Evolutionary conservation across 257 asterid species (phyloP).

Genomic region (Gentiana dahurica): DNA sequence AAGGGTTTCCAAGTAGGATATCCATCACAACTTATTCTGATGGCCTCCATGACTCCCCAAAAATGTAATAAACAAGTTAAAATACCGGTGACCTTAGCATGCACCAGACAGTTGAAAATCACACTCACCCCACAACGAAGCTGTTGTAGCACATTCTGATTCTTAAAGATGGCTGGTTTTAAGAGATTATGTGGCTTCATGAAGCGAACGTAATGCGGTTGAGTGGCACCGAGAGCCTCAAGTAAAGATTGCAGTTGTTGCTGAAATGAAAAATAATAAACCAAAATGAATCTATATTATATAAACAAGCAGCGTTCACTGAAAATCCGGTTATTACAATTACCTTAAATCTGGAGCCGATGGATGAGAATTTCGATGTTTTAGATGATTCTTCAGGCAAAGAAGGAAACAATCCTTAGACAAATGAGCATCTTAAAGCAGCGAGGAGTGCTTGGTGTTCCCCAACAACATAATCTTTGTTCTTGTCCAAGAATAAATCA

Average conservation of each 20-base stretch:
- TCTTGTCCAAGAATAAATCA: conserved; percentile 73
- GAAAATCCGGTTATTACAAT: conserved; percentile 9
- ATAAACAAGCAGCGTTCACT: conserved; percentile 5
- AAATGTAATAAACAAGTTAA: conserved; percentile 10
- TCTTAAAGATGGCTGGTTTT: conserved; percentile 79
- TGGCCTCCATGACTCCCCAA: conserved; percentile 96
- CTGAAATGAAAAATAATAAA: conserved; percentile 32
- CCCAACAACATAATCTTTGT: conserved; percentile 77
- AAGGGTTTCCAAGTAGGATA: conserved; percentile 77
- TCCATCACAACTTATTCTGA: conserved; percentile 96
- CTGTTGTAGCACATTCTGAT: conserved; percentile 69
- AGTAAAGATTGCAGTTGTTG: conserved; percentile 85
- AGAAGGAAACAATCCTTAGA: conserved; percentile 66
- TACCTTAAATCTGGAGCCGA: conserved; percentile 87
- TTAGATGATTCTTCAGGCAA: conserved; percentile 77
- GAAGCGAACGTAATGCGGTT: conserved; percentile 85
- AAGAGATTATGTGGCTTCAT: conserved; percentile 79
- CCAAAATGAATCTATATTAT: background rate
- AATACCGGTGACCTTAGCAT: conserved; percentile 8
- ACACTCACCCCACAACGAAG: conserved; percentile 87
- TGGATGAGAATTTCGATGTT: conserved; percentile 79
- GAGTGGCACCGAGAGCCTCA: conserved; percentile 75
- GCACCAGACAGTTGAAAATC: background rate
- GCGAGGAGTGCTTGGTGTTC: conserved; percentile 86
- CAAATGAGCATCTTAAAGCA: conserved; percentile 67